Evolutionary conservation across 2,329 filamentous ascomycete species (phyloP), one percentile per base, ranked within the genome.

Genomic region (Alternaria novae-zelandiae): DNA sequence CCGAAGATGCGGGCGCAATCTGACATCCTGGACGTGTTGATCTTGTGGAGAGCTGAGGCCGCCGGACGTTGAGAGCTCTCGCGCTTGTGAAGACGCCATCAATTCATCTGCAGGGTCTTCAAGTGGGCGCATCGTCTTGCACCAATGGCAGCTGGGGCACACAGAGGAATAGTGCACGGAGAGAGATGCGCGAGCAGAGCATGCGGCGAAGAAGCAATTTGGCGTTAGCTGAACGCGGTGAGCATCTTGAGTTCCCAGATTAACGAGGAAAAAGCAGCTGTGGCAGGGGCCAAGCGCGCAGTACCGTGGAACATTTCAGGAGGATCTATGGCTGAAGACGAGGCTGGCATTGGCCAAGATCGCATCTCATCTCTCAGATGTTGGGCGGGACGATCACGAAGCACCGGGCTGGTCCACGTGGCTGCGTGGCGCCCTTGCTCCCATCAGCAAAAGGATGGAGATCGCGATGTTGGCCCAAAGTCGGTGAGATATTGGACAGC

Each of bases 61-160:
- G 36, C 41, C 23, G 26, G 44, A 44, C 36, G 58, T 49, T 55
- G 28, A 41, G n/a, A 17, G 54, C 55, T 54, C 21, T 43, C 21
- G 26, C 59, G 47, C 54, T 58, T 58, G 41, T 21, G 26, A n/a
- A 47, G 32, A 36, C 54, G 45, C 28, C n/a, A 41, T 43, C 28
- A 32, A 45, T 13, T 20, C n/a, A 49, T 58, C 57, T 59, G 59
- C 59, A 62, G 59, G 59, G 59, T 43, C 55, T 60, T 20, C 44
- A 10, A 45, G 51, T 28, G 41, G 53, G 11, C 30, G 21, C 3
- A 17, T 8, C 30, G 12, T 30, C 7, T 12, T 13, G 15, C 12
- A 15, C 28, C 46, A 43, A 51, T 43, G 49, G 13, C 43, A 15
- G 30, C 4, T 12, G 23, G 30, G 13, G 2, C 20, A 43, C 15